Conservation (phyloP, 257 asterid species). For the Handroanthus guayacan region DNA sequence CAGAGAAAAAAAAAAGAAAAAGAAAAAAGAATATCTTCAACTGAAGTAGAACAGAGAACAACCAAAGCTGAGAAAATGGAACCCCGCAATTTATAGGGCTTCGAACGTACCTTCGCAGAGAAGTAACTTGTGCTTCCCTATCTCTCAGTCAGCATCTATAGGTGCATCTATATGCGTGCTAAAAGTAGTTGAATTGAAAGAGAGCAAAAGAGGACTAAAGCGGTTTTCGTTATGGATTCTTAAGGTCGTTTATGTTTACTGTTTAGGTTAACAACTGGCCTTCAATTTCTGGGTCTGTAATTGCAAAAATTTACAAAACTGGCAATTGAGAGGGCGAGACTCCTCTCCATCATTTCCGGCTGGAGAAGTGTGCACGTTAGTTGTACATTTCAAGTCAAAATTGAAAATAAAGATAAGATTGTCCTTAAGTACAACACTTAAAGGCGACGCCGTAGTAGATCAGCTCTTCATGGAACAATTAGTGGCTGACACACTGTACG, state of each 20-base stretch:
- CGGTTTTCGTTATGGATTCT: constrained; percentile 36
- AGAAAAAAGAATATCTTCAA: background rate
- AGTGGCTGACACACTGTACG: background rate
- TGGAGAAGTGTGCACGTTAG: background rate
- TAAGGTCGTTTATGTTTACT: constrained; percentile 34
- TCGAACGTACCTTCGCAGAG: constrained; percentile 32
- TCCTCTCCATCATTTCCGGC: constrained; percentile 1
- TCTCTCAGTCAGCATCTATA: constrained; percentile 23
- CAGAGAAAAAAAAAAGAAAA: background rate
- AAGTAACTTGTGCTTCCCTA: constrained; percentile 25
- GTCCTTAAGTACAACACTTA: background rate
- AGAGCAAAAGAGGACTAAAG: constrained; percentile 17
- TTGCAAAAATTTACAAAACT: constrained; percentile 40
- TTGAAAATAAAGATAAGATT: background rate
- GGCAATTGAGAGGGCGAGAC: constrained; percentile 1
- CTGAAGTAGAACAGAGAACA: constrained; percentile 6
- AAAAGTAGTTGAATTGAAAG: constrained; percentile 38
- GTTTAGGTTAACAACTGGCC: constrained; percentile 44
- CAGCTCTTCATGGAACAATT: background rate
- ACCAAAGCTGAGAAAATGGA: constrained; percentile 25
- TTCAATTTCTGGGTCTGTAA: constrained; percentile 36
- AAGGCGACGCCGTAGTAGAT: background rate
- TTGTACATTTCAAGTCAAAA: constrained; percentile 36
- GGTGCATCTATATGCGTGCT: constrained; percentile 22
- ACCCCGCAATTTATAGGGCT: constrained; percentile 33